Conservation (phyloP, 176 grass and related monocot species). For the Oryza meyeriana region DNA sequence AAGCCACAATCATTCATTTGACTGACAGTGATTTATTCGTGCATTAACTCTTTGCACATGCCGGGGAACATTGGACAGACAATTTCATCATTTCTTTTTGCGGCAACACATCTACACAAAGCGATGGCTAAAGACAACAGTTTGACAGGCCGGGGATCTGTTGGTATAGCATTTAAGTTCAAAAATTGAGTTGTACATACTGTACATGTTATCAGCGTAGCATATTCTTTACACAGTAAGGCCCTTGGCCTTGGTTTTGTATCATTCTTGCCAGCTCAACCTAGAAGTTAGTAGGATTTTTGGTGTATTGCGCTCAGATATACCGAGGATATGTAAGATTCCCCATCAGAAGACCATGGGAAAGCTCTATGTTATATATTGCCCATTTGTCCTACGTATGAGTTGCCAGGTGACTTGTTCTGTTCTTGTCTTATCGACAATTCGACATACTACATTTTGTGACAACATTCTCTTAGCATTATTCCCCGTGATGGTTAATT, state of each 20-base stretch:
- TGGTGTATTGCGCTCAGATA: conserved; percentile 17
- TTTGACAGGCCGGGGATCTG: background rate
- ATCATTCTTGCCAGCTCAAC: conserved; percentile 30
- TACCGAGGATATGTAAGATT: background rate
- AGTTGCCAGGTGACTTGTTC: background rate
- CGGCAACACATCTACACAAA: conserved; percentile 2
- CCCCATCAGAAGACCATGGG: background rate
- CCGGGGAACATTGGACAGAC: conserved; percentile 26
- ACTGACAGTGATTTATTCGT: conserved; percentile 42
- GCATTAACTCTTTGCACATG: conserved; percentile 27
- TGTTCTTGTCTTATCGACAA: background rate
- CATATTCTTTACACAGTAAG: conserved; percentile 43
- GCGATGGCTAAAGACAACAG: conserved; percentile 18
- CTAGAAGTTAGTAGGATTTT: conserved; percentile 43
- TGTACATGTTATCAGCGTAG: conserved; percentile 46
- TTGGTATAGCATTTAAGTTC: conserved; percentile 22
- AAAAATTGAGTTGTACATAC: conserved; percentile 36
- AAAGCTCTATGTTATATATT: background rate
- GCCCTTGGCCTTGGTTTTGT: conserved; percentile 40
- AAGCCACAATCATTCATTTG: conserved; percentile 39
- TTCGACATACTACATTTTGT: no score
- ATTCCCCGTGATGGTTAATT: background rate
- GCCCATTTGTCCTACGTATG: background rate
- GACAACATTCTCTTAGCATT: background rate
- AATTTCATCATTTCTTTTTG: conserved; percentile 31